Evolutionary conservation across 208 protist species (phyloP).

Genomic region (Acanthamoeba divionensis): DNA sequence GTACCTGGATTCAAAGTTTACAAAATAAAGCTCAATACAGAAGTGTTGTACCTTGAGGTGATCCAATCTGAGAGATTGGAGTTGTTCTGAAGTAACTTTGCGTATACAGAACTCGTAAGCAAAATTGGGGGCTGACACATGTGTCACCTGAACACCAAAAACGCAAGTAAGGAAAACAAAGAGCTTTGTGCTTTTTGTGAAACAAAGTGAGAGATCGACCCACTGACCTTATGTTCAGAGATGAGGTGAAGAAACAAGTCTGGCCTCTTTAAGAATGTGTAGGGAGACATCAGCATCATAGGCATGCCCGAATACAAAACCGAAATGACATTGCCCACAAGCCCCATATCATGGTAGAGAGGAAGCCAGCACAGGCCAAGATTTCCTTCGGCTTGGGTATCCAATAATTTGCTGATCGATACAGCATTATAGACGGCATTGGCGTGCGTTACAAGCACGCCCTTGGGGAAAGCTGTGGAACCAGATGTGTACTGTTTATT

Average conservation of each 20-base stretch:
- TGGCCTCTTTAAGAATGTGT: neutral
- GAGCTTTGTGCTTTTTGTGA: no score
- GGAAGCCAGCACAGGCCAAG: slow-evolving; percentile 7
- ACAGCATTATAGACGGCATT: slow-evolving; percentile 26
- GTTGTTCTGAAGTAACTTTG: no score
- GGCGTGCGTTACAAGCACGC: slow-evolving; percentile 10
- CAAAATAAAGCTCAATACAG: no score
- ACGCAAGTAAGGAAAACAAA: no score
- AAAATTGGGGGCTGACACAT: neutral
- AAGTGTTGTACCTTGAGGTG: no score
- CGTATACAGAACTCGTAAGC: neutral
- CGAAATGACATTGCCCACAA: slow-evolving; percentile 8
- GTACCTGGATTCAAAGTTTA: no score
- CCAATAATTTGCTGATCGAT: neutral
- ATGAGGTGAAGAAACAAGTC: neutral
- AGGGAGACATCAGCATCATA: slow-evolving; percentile 10
- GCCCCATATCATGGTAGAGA: slow-evolving; percentile 31
- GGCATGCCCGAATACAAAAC: slow-evolving; percentile 21
- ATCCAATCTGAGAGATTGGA: no score
- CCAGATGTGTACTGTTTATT: slow-evolving; percentile 36
- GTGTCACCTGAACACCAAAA: no score
- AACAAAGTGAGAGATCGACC: no score
- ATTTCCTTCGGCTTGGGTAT: neutral
- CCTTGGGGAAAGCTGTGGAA: slow-evolving; percentile 5
- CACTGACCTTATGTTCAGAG: no score